Evolutionary conservation across 129 eudicot species (phyloP), one percentile per base, ranked within the genome.

Genomic region (Flaveria bidentis): DNA sequence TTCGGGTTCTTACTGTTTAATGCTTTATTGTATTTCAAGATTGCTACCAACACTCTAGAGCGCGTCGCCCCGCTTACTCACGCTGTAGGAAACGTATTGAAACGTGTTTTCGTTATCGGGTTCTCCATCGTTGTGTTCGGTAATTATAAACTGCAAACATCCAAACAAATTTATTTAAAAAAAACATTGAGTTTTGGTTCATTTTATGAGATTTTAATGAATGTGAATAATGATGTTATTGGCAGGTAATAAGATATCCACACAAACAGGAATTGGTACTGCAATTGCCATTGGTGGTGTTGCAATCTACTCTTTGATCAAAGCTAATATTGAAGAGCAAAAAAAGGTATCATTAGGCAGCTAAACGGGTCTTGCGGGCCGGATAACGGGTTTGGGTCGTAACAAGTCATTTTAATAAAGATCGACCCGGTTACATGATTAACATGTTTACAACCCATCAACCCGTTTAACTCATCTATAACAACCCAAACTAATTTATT

Each of bases 51-150:
- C 77, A 86, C 90, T 42, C 51, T 86, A 53, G 90, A 86, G 64
- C 62, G 90, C 7, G 90, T 86, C n/a, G 90, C 90, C 4, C 90
- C 90, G 9, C 88, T 86, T 76, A 86, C 90, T 6, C 90, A 86
- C 39, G 90, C 90, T 11, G 90, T 86, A 67, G 90, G 90, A 51
- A 86, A 86, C 76, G 90, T 86, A 66, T 51, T 86, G 82, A 86
- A 86, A 72, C 86, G 90, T 49, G 86, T 86, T 58, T 86, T 86
- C 84, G 90, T 86, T 75, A 86, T 86, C 36, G 90, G 90, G 66
- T 86, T 86, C 88, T 86, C 90, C 42, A 86, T 86, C 72, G 62
- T 86, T 41, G 86, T 83, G n/a, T 86, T 86, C 4, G 88, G 90
- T 86, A 84, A 83, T 15, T 30, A 7, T 22, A 60, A 6, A 11